These are phyloP conservation scores for Camellia lanceoleosa DNA, from an alignment of 148 eudicot genomes.

Conservation along the genomic window DNA sequence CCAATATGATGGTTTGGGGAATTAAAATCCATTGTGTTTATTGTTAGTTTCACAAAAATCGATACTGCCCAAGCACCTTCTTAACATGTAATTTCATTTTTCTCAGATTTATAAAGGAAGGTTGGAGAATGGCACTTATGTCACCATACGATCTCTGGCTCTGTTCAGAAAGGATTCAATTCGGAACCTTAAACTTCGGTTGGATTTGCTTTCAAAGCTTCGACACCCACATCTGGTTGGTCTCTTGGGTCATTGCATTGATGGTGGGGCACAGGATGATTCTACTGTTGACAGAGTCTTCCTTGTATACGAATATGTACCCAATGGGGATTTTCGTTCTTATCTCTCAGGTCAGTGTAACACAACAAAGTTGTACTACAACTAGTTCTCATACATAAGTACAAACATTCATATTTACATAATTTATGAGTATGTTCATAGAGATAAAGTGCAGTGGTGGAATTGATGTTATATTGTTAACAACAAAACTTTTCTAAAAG, in stretches of 20 bases:
- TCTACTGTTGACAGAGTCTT: slow-evolving; percentile 42
- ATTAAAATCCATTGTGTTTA: too few relatives aligned
- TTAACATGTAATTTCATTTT: background rate
- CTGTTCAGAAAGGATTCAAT: slow-evolving; percentile 42
- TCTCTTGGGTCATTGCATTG: slow-evolving; percentile 61
- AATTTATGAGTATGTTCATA: background rate
- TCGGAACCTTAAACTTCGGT: slow-evolving; percentile 50
- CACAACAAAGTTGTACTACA: background rate
- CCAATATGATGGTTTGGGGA: too few relatives aligned
- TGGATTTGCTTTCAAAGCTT: slow-evolving; percentile 65
- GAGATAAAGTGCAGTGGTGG: background rate
- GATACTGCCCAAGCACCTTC: background rate
- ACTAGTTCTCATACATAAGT: background rate
- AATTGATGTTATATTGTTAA: background rate
- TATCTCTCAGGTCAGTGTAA: slow-evolving; percentile 48
- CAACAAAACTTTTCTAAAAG: too few relatives aligned
- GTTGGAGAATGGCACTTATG: slow-evolving; percentile 44
- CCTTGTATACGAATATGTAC: slow-evolving; percentile 56
- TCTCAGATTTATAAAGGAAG: slow-evolving; percentile 64
- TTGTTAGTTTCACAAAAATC: too few relatives aligned
- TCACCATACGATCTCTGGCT: slow-evolving; percentile 49
- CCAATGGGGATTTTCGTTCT: slow-evolving; percentile 50
- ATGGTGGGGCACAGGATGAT: slow-evolving; percentile 45
- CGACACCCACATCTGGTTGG: slow-evolving; percentile 60
- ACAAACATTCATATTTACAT: background rate